Evolutionary conservation across 805 yeast species (phyloP).

Genomic region (Wickerhamiella musiphila): DNA sequence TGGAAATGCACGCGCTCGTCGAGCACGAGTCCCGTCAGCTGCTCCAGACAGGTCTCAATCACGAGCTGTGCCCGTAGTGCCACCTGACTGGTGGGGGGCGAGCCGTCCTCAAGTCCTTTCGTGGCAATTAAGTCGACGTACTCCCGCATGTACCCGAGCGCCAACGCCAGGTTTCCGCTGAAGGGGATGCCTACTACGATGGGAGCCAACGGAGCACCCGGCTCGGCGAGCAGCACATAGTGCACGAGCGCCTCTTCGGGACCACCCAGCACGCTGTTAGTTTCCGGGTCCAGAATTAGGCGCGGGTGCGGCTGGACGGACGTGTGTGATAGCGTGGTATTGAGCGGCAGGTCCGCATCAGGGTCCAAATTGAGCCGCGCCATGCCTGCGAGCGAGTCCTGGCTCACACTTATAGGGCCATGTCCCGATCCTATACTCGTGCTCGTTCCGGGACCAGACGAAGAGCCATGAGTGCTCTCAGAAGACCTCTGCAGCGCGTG

Average conservation of each 20-base stretch:
- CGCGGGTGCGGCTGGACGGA: conserved; percentile 40
- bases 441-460: too few species aligned
- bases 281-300: conserved; percentile 29
- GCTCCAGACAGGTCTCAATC: conserved; percentile 36
- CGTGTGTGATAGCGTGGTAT: neutral
- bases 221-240: conserved; percentile 40
- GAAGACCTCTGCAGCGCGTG: conserved; percentile 3
- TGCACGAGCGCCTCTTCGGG: conserved; percentile 63
- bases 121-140: conserved; percentile 11
- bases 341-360: neutral
- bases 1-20: conserved; percentile 43
- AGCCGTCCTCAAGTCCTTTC: conserved; percentile 1
- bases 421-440: too few species aligned
- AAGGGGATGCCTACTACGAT: conserved; percentile 1
- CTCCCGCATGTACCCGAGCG: conserved; percentile 1
- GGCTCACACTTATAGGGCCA: too few species aligned
- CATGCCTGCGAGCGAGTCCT: neutral
- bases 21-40: conserved; percentile 52
- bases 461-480: too few species aligned
- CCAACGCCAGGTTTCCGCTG: neutral
- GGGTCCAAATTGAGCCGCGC: neutral
- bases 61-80: conserved; percentile 36
- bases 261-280: conserved; percentile 34
- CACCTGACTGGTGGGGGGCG: conserved; percentile 23
- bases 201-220: conserved; percentile 11